A percentile compares a stretch with the other conserved stretches of the same genome.
These are phyloP conservation scores for Rickenella mellea DNA, from an alignment of 768 basidiomycete genomes.

Conservation along the genomic window DNA sequence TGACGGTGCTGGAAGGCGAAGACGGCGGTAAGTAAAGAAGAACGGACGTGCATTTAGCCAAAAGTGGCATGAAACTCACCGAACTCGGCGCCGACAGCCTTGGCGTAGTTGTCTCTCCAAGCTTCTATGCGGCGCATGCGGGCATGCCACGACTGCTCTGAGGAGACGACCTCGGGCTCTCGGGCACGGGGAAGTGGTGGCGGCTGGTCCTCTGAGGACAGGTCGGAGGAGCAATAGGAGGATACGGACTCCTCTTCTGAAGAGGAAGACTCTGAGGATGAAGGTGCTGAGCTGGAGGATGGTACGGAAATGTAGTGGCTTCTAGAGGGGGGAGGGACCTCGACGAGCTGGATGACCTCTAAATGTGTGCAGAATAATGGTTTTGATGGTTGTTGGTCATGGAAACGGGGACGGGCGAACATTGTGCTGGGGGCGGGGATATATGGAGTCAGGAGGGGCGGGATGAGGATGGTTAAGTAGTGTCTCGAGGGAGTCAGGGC, in stretches of 20 bases:
- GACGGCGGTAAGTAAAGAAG: not conserved
- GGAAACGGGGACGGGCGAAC: not conserved
- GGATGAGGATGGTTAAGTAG: no score
- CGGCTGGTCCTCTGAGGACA: slow-evolving; percentile 25
- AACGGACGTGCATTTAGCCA: no score
- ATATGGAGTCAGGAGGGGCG: no score
- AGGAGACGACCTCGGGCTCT: slow-evolving; percentile 13
- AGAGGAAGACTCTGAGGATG: slow-evolving; percentile 29
- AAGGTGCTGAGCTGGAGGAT: slow-evolving; percentile 23
- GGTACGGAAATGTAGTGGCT: slow-evolving; percentile 29
- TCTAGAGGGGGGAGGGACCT: slow-evolving; percentile 47
- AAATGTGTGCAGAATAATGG: no score
- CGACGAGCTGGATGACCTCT: slow-evolving; percentile 69
- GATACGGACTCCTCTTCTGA: slow-evolving; percentile 35
- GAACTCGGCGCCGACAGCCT: slow-evolving; percentile 29
- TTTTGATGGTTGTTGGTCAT: no score
- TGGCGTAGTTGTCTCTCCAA: slow-evolving; percentile 56
- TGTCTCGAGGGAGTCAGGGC: no score
- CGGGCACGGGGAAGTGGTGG: slow-evolving; percentile 7
- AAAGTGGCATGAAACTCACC: not conserved
- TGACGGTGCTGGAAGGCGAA: not conserved
- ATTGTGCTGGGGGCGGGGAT: not conserved
- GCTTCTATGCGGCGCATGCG: slow-evolving; percentile 60
- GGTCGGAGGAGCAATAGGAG: slow-evolving; percentile 67
- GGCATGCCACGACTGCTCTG: slow-evolving; percentile 9